A percentile compares a stretch with the other conserved stretches of the same genome.
phyloP scores from a whole-genome alignment of 2,329 filamentous ascomycete genomes.

The Diplodia sapinea region DNA sequence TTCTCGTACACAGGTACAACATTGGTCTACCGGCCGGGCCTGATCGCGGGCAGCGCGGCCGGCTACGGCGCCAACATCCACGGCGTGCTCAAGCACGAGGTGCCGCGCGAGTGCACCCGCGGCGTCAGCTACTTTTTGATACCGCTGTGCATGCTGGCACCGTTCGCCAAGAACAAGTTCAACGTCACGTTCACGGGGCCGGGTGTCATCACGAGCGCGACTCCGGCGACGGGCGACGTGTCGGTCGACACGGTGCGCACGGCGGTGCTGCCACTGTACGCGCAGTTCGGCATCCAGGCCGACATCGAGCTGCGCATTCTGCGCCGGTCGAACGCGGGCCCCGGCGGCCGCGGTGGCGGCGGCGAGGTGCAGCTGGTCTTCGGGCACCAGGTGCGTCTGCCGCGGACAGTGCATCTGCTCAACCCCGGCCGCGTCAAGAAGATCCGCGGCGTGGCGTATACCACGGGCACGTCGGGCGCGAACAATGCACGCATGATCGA shows the following conservation, averaged over 20 bases:
- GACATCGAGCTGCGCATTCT: conserved; percentile 85
- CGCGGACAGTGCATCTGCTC: conserved; percentile 90
- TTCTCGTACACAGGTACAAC: conserved; percentile 97
- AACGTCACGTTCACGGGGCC: conserved; percentile 89
- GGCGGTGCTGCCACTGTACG: conserved; percentile 87
- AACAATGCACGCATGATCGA: conserved; percentile 98
- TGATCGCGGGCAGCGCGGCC: conserved; percentile 84
- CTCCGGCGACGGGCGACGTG: conserved; percentile 76
- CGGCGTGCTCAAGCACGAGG: conserved; percentile 79
- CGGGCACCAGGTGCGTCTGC: conserved; percentile 88
- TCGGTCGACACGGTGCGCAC: conserved; percentile 93
- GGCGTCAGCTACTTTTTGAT: conserved; percentile 92
- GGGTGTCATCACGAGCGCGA: conserved; percentile 89
- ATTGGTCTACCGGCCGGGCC: conserved; percentile 86
- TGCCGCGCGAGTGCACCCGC: conserved; percentile 76
- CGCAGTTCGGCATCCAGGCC: conserved; percentile 86
- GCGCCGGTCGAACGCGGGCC: conserved; percentile 73
- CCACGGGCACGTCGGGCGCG: conserved; percentile 85
- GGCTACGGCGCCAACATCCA: conserved; percentile 72
- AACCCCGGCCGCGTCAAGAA: conserved; percentile 84
- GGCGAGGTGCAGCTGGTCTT: conserved; percentile 94
- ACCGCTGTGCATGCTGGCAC: conserved; percentile 85
- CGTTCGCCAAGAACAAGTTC: conserved; percentile 89
- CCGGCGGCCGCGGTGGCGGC: conserved; percentile 77
- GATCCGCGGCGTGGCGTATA: conserved; percentile 91